phyloP scores from a whole-genome alignment of 2,329 filamentous ascomycete species.

The Cladosporium oxysporum region DNA sequence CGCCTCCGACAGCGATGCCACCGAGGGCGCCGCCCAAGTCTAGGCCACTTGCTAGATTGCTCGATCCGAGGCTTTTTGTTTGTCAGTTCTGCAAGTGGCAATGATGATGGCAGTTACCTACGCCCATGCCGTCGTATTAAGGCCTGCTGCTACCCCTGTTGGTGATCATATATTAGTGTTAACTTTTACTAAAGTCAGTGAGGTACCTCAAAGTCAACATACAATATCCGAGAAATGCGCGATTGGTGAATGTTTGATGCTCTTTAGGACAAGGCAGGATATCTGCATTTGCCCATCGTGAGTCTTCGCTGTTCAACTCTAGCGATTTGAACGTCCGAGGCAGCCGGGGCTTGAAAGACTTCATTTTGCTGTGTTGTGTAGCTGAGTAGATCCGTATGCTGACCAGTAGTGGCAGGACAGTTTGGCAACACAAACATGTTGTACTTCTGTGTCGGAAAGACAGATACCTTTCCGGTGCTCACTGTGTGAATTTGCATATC shows the following conservation, averaged over 20 bases:
- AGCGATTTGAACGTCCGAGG: background rate
- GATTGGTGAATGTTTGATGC: background rate
- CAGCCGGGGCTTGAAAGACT: background rate
- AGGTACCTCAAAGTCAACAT: background rate
- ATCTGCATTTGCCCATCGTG: background rate
- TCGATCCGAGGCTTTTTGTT: background rate
- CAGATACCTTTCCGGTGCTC: background rate
- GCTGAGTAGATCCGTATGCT: background rate
- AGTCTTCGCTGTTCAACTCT: background rate
- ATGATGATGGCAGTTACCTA: background rate
- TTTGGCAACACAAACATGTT: background rate
- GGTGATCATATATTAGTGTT: background rate
- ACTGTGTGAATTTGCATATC: background rate
- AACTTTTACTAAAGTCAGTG: background rate
- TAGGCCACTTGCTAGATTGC: background rate
- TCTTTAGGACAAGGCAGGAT: background rate
- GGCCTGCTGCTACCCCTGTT: background rate
- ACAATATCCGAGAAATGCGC: background rate
- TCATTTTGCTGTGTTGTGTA: background rate
- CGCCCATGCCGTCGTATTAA: background rate
- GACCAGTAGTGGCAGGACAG: background rate
- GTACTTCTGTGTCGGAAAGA: background rate
- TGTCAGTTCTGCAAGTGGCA: background rate
- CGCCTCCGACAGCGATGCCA: slow-evolving; percentile 10
- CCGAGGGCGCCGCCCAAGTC: background rate